Evolutionary conservation across 495 filamentous ascomycete genomes (phyloP).

Genomic region (Aspergillus wentii): DNA sequence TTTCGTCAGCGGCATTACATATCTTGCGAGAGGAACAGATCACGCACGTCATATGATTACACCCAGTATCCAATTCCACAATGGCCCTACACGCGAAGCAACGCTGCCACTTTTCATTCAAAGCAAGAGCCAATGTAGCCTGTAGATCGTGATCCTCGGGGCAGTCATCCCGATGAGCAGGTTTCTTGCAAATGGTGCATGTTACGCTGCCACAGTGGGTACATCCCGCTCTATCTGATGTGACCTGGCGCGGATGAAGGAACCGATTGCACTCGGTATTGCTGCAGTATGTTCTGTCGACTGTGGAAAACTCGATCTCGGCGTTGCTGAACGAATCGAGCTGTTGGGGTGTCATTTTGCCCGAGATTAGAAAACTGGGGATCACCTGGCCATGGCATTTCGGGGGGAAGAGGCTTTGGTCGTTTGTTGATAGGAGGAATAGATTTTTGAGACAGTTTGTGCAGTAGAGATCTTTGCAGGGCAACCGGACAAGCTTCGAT

Average conservation of each 20-base stretch:
- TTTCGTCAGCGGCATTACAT: too few relatives aligned
- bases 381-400: slow-evolving; percentile 18
- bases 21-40: too few relatives aligned
- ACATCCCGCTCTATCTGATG: slow-evolving; percentile 31
- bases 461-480: slow-evolving; percentile 4
- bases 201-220: slow-evolving; percentile 28
- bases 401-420: slow-evolving; percentile 22
- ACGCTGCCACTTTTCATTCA: slow-evolving; percentile 52
- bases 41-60: slow-evolving; percentile 58
- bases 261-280: slow-evolving; percentile 25
- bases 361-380: slow-evolving; percentile 12
- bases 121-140: slow-evolving; percentile 51
- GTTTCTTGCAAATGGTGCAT: slow-evolving; percentile 19
- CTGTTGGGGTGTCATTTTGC: slow-evolving; percentile 13
- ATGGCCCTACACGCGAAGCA: slow-evolving; percentile 56
- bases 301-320: slow-evolving; percentile 13
- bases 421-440: slow-evolving; percentile 14
- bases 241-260: slow-evolving; percentile 27
- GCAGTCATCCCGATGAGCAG: slow-evolving; percentile 47
- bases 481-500: neutral
- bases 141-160: slow-evolving; percentile 35
- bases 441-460: slow-evolving; percentile 15
- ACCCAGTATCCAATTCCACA: slow-evolving; percentile 54
- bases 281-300: slow-evolving; percentile 15
- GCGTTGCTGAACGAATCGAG: slow-evolving; percentile 11